These are phyloP conservation scores for Blechomonas ayalai DNA, from an alignment of 208 protist genomes.

Conservation along the genomic window DNA sequence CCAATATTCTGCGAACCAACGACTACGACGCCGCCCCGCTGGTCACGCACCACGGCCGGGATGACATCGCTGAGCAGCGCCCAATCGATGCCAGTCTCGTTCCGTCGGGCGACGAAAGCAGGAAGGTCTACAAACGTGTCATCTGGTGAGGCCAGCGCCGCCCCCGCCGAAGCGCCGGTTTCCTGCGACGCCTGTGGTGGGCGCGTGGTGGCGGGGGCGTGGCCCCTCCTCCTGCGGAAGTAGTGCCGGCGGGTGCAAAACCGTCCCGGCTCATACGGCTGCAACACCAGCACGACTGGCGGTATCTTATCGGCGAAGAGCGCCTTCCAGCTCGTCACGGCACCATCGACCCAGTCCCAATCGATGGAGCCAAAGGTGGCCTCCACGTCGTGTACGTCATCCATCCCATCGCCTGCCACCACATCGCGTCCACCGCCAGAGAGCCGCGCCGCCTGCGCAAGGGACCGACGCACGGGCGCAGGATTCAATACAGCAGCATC, in stretches of 20 bases:
- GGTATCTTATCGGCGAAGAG: slow-evolving; percentile 28
- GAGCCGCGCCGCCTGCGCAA: neutral
- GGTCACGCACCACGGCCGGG: slow-evolving; percentile 21
- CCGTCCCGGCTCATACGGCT: slow-evolving; percentile 27
- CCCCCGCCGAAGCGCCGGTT: neutral
- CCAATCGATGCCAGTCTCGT: slow-evolving; percentile 26
- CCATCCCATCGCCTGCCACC: too few relatives aligned
- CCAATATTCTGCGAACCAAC: slow-evolving; percentile 70
- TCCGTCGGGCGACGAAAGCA: slow-evolving; percentile 44
- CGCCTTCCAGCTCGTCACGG: slow-evolving; percentile 30
- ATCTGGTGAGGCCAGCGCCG: slow-evolving; percentile 5
- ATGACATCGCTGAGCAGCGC: slow-evolving; percentile 50
- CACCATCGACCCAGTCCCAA: slow-evolving; percentile 74
- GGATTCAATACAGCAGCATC: neutral
- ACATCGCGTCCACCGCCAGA: too few relatives aligned
- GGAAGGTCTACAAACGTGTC: slow-evolving; percentile 48
- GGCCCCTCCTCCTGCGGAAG: slow-evolving; percentile 3
- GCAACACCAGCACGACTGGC: slow-evolving; percentile 47
- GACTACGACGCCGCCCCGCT: slow-evolving; percentile 45
- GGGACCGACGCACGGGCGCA: neutral
- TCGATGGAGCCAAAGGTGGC: slow-evolving; percentile 67
- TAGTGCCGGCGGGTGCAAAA: slow-evolving; percentile 11
- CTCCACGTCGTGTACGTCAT: slow-evolving; percentile 34
- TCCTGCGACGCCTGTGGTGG: neutral
- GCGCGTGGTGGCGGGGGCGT: slow-evolving; percentile 2